Base-by-base conservation (phyloP, 495 filamentous ascomycete species). In the Annulohypoxylon bovei region DNA sequence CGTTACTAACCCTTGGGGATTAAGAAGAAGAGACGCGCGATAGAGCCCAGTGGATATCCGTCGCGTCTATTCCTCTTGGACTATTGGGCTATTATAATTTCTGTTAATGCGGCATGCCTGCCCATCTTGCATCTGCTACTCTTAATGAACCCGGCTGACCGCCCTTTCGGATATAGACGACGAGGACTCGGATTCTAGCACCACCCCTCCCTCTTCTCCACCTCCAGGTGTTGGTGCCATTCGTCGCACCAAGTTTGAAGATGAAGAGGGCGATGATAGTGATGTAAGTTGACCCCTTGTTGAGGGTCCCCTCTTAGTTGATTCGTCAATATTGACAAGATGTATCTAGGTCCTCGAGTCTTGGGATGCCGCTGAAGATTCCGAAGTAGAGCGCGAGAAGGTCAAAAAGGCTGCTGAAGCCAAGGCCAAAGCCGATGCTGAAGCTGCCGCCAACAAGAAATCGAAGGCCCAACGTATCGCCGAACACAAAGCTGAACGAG, bases 341-440 rank as follows among this genome's bases (percentile, higher is more conserved):
- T 39, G 9, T 14, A 58, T 23, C 2, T 50, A 97, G 92, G 93
- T 98, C 62, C 87, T 98, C 63, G 96, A 99, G 47, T 95, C 93
- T 20, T 99, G 96, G 96, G 94, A 97, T 71, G 95, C 93, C 40
- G 95, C 92, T 63, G 95, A 98, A 75, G 96, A 99, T 82, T 96
- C 93, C 54, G 96, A 99, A 75, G 94, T 90, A 56, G 96, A 99
- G 83, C 92, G 93, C 69, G 94, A 97, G 80, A 98, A 97, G 84
- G 92, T 88, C 22, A 93, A 91, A 81, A 92, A 92, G 81, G 93
- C 89, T 14, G 93, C 88, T 7, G 94, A 93, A 74, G 89, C 88
- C 66, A 94, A 93, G 78, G 95, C 93, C 53, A 96, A 95, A 78
- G 93, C 92, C 32, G 92, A 94, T 1, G 92, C 92, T 53, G 92